Base-by-base conservation (phyloP, 345 rosid species). In the Firmiana major region DNA sequence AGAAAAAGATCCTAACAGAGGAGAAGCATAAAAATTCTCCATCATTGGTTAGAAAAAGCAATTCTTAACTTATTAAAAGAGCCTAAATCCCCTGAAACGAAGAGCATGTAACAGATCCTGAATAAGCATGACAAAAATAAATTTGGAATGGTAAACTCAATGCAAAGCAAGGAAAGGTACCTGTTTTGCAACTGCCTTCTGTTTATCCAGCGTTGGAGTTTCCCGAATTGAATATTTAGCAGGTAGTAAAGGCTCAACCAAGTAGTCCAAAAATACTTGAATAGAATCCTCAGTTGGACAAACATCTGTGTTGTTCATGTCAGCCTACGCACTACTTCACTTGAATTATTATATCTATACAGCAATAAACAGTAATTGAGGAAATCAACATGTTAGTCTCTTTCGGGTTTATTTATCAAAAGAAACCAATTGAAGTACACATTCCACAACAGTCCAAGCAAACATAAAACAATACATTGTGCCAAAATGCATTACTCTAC, bases 211-310 rank as follows among this genome's bases (percentile, higher is more conserved):
- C 2, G 91, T 85, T 58, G 94, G 91, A 53, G 31, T 68, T 42
- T 67, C 83, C 26, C 24, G 74, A 11, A 54, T 19, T 28, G 84
- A 82, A 82, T 87, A 74, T 66, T 80, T 88, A 4, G 64, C 66
- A 0, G 94, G 93, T 71, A 94, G 87, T 74, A 84, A 8, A 77
- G 98, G 97, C 74, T 91, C 97, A 69, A 92, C 93, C 78, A 94
- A 82, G 76, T 42, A 78, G 12, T 86, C 92, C 26, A 92, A 75
- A 58, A 94, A 77, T 77, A 81, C 85, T 79, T 71, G 55, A 80
- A 92, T 57, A 54, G 94, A 89, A 71, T 94, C 98, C 77, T 92
- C 97, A 2, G 88, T 84, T 5, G 89, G 88, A 83, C 94, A 94
- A 26, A 76, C 79, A 76, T 86, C 79, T 31, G 77, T 80, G 2